phyloP scores from a whole-genome alignment of 2,329 filamentous ascomycete genomes.

The Cladosporium oxysporum region DNA sequence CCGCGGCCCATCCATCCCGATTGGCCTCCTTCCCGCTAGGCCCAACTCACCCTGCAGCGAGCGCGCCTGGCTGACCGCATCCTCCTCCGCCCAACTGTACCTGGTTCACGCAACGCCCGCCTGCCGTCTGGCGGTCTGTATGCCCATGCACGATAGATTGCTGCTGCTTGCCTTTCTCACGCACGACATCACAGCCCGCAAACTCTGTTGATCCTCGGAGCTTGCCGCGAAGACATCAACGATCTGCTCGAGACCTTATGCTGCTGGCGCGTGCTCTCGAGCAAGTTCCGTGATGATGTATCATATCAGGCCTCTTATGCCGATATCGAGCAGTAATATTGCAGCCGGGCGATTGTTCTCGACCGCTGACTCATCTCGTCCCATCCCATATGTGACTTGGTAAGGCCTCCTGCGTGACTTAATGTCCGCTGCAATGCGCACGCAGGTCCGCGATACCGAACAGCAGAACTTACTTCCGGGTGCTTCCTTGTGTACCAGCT shows the following conservation, averaged over 20 bases:
- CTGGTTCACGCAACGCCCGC: slow-evolving; percentile 11
- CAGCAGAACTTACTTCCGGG: not conserved
- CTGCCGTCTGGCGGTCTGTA: slow-evolving; percentile 13
- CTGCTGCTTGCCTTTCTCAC: not conserved
- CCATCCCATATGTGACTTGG: not conserved
- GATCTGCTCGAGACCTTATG: not conserved
- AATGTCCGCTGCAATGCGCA: not conserved
- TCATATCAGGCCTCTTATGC: not conserved
- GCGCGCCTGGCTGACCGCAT: slow-evolving; percentile 17
- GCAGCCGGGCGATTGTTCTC: not conserved
- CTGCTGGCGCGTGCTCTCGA: not conserved
- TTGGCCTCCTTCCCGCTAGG: not conserved
- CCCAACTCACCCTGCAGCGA: slow-evolving; percentile 4
- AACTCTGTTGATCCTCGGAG: slow-evolving; percentile 14
- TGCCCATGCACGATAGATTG: slow-evolving; percentile 11
- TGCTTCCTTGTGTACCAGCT: not conserved
- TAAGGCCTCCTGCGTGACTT: slow-evolving; percentile 10
- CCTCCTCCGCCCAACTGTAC: slow-evolving; percentile 2
- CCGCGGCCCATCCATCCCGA: slow-evolving; percentile 1
- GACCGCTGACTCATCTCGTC: slow-evolving; percentile 11
- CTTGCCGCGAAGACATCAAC: not conserved
- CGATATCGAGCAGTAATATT: not conserved
- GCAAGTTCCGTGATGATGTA: not conserved
- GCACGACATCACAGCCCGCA: slow-evolving; percentile 13
- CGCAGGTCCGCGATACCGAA: slow-evolving; percentile 3